These are phyloP conservation scores for Mycena rebaudengoi DNA, from an alignment of 768 basidiomycete genomes.

Conservation along the genomic window DNA sequence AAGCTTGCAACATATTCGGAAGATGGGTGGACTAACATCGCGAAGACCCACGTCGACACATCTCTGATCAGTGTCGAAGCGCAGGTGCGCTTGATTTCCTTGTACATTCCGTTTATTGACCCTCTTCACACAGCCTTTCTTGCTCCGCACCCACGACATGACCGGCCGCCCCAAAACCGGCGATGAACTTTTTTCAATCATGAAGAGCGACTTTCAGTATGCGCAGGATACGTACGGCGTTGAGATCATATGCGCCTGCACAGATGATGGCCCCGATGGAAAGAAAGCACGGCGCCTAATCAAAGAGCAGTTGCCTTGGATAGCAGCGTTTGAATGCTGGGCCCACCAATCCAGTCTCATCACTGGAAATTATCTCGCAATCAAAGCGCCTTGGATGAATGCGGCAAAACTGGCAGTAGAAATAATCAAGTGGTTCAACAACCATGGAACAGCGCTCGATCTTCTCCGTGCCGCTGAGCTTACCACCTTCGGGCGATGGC, in stretches of 20 bases:
- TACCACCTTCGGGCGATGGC: slow-evolving; percentile 8
- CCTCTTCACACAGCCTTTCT: slow-evolving; percentile 28
- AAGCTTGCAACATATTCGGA: slow-evolving; percentile 36
- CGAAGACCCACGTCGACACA: slow-evolving; percentile 30
- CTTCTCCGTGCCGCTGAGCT: slow-evolving; percentile 27
- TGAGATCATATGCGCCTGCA: too few species aligned
- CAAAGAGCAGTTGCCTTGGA: too few species aligned
- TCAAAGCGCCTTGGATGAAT: slow-evolving; percentile 12
- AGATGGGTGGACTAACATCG: slow-evolving; percentile 43
- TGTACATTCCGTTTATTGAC: too few species aligned
- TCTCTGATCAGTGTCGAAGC: slow-evolving; percentile 35
- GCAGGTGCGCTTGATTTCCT: too few species aligned
- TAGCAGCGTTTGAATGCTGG: too few species aligned
- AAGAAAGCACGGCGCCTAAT: slow-evolving; percentile 29
- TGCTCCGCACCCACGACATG: slow-evolving; percentile 31
- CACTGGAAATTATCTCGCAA: too few species aligned
- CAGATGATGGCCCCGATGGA: too few species aligned
- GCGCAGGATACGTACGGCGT: too few species aligned
- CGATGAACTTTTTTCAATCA: too few species aligned
- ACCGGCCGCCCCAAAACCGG: slow-evolving; percentile 35
- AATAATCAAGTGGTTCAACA: slow-evolving; percentile 39
- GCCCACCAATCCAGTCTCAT: slow-evolving; percentile 38
- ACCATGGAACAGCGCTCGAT: slow-evolving; percentile 31
- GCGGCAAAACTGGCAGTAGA: slow-evolving; percentile 17
- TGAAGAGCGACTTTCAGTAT: too few species aligned